Evolutionary conservation across 306 rosid species (phyloP), one percentile per base, ranked within the genome.

Genomic region (Biancaea sappan): DNA sequence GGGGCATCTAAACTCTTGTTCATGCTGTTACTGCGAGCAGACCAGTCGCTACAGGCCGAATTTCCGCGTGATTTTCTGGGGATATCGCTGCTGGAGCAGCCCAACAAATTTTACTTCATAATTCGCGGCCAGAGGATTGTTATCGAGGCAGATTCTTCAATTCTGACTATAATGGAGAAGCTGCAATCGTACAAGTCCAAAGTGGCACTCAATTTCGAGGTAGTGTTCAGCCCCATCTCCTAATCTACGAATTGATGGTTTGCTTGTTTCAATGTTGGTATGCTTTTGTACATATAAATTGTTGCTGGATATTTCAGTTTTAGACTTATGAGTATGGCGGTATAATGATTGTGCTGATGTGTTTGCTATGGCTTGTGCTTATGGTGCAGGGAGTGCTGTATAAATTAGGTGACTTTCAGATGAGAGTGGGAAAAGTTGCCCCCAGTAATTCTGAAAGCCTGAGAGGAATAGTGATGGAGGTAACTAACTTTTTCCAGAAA

Each of bases 401-500:
- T 73, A 92, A 86, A 79, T 69, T 92, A 7, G 96, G 97, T 50
- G 99, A 94, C 83, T 90, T 94, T 69, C 93, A 86, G 84, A 43
- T 92, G 51, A 88, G 89, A 47, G 84, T 92, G 47, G 93, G 92
- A 60, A 94, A 94, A 82, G 93, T 92, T 82, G 86, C 81, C 79
- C 93, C 93, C 25, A 83, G 44, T 81, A 85, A 87, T 67, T 86
- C 92, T 7, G 96, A 94, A 73, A 80, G 34, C 78, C 80, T 94
- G 71, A 87, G 96, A 85, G 99, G 97, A 71, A 94, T 94, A 80
- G 86, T 84, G 41, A 86, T 94, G 91, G 99, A 92, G 99, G 97
- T 88, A 79, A 54, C 46, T 7, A 2, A 8, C 38, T 51, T 66
- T 48, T 47, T 2, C 46, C 11, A 19, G 28, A 18, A 47, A 8